A percentile compares a stretch with the other conserved stretches of the same genome.
These are phyloP conservation scores for Tylopilus sp. DNA, from an alignment of 768 basidiomycete species.

Conservation along the genomic window DNA sequence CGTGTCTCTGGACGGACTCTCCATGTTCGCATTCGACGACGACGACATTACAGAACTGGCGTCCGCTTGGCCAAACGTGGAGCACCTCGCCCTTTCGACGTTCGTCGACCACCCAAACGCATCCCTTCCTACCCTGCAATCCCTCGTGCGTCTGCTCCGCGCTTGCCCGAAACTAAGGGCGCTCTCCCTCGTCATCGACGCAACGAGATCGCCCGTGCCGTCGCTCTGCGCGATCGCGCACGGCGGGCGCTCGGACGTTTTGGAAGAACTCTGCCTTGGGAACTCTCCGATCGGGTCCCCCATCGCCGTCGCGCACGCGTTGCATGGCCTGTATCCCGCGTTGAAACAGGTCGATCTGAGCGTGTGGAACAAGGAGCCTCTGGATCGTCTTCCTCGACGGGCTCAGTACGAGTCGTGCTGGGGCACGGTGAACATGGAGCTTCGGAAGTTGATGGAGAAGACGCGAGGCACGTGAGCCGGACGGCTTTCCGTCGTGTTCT, in stretches of 20 bases:
- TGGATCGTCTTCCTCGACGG: conserved; percentile 7
- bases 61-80: conserved; percentile 19
- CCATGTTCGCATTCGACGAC: conserved; percentile 14
- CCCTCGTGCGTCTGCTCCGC: conserved; percentile 10
- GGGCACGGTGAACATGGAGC: conserved; percentile 18
- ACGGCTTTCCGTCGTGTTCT: background rate
- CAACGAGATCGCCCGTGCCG: background rate
- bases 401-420: conserved; percentile 14
- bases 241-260: background rate
- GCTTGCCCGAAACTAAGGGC: conserved; percentile 11
- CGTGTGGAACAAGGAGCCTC: conserved; percentile 14
- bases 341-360: conserved; percentile 20
- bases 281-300: conserved; percentile 19
- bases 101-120: conserved; percentile 10
- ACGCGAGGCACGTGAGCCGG: background rate
- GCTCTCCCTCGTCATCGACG: conserved; percentile 26
- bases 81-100: conserved; percentile 19
- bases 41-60: conserved; percentile 12
- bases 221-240: background rate
- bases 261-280: conserved; percentile 17
- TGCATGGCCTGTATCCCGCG: conserved; percentile 17
- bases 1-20: conserved; percentile 16
- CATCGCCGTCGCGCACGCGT: conserved; percentile 2
- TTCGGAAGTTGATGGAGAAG: background rate
- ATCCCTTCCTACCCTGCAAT: conserved; percentile 21